Evolutionary conservation across 2,329 filamentous ascomycete genomes (phyloP).

Genomic region (Ambrosiella beaveri): DNA sequence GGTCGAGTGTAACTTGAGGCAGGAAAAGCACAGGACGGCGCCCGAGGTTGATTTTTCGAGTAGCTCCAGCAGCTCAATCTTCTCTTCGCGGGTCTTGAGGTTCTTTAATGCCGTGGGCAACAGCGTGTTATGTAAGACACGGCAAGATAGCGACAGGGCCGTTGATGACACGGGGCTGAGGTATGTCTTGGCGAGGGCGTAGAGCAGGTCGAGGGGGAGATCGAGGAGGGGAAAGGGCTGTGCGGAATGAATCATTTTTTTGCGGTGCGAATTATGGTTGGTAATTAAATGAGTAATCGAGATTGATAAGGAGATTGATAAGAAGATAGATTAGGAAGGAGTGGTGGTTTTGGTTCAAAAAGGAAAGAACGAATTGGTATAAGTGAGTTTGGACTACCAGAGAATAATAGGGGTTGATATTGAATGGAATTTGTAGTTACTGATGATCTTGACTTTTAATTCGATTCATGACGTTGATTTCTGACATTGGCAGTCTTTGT

Average conservation of each 20-base stretch:
- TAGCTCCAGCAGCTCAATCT: conserved; percentile 1
- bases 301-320: neutral
- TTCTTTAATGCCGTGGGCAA: neutral
- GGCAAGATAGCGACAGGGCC: conserved; percentile 2
- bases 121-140: neutral
- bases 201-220: conserved; percentile 9
- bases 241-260: neutral
- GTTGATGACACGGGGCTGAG: neutral
- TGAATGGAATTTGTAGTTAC: no score
- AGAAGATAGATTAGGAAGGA: no score
- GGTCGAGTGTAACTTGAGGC: conserved; percentile 5
- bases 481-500: neutral
- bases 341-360: no score
- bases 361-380: no score
- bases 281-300: neutral
- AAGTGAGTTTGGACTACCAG: no score
- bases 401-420: no score
- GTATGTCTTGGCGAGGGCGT: conserved; percentile 1
- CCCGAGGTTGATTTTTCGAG: neutral
- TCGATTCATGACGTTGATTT: neutral
- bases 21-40: conserved; percentile 5
- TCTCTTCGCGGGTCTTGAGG: neutral
- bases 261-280: neutral
- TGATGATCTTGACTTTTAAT: neutral
- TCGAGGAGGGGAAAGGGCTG: conserved; percentile 4